Evolutionary conservation across 352 stramenopile genomes (phyloP), one percentile per base, ranked within the genome.

Genomic region (Blastocystis sp.): DNA sequence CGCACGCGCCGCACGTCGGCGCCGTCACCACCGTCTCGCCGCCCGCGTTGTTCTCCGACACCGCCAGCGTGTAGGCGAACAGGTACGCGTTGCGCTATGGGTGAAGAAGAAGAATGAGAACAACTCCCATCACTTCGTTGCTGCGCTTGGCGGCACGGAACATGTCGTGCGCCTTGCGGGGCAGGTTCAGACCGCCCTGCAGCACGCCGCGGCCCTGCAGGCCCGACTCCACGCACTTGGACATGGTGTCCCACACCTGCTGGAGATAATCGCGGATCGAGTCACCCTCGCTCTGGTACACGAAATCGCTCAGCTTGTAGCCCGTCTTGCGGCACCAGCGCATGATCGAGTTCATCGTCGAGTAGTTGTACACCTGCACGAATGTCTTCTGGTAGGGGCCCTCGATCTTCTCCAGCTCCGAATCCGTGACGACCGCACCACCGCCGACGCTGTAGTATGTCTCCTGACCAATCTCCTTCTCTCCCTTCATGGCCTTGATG

Each of bases 11-110:
- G 62, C 89, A 89, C 17, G 89, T 90, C 40, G 89, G 86, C 4
- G 88, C 76, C 11, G 89, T 90, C 2, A 90, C 89, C 17, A 89
- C 76, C 0, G 62, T 60, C 67, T 82, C 82, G 4, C 86, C 89
- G 40, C 89, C 79, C 11, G 89, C 89, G 59, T 90, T 90, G 45
- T 90, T 88, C 66, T 90, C 89, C 19, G 89, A 89, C 21, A 90
- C 89, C 10, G 89, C 89, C 19, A 90, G 86, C 41, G 89, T 65
- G 34, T 90, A 90, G 14, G 87, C 89, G 81, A 88, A 90, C 11
- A 90, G 81, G 64, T 81, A 86, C 45, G 76, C 70, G 62, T 89
- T 89, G 52, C 65, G 40, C 41, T 86, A 86, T 53, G 70, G 17
- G 41, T 48, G n/a, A 11, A 76, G 0, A 7, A 34, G 23, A n/a